phyloP scores from a whole-genome alignment of 331 rosid genomes.

The Acacia pycnantha region DNA sequence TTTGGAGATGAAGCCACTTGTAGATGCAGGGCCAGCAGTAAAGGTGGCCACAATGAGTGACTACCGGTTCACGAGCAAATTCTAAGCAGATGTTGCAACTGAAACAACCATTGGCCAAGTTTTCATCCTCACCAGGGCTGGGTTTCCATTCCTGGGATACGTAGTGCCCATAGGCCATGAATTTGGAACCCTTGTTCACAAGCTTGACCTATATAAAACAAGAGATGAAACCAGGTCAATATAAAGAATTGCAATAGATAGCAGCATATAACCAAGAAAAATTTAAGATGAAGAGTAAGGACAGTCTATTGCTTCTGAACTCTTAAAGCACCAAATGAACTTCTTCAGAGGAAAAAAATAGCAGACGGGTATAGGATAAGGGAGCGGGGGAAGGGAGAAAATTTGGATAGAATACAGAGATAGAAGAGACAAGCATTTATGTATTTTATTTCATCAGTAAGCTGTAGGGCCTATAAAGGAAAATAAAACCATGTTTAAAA shows the following conservation, averaged over 20 bases:
- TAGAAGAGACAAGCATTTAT: neutral
- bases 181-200: slow-evolving; percentile 27
- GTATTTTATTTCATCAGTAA: neutral
- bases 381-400: neutral
- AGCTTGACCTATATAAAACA: slow-evolving; percentile 6
- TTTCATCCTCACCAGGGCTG: slow-evolving; percentile 43
- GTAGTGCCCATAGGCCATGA: slow-evolving; percentile 64
- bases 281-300: neutral
- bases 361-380: neutral
- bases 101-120: slow-evolving; percentile 43
- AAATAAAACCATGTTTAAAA: neutral
- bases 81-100: slow-evolving; percentile 73
- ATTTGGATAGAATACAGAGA: neutral
- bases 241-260: neutral
- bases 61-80: slow-evolving; percentile 55
- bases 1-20: slow-evolving; percentile 66
- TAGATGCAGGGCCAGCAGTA: slow-evolving; percentile 80
- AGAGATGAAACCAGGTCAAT: slow-evolving; percentile 32
- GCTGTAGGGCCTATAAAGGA: neutral
- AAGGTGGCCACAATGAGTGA: slow-evolving; percentile 71
- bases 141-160: slow-evolving; percentile 41
- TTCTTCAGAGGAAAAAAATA: neutral
- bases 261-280: no score
- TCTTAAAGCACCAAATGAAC: neutral
- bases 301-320: neutral